Evolutionary conservation across 768 basidiomycete species (phyloP).

Genomic region (Pleurotus sapidus): DNA sequence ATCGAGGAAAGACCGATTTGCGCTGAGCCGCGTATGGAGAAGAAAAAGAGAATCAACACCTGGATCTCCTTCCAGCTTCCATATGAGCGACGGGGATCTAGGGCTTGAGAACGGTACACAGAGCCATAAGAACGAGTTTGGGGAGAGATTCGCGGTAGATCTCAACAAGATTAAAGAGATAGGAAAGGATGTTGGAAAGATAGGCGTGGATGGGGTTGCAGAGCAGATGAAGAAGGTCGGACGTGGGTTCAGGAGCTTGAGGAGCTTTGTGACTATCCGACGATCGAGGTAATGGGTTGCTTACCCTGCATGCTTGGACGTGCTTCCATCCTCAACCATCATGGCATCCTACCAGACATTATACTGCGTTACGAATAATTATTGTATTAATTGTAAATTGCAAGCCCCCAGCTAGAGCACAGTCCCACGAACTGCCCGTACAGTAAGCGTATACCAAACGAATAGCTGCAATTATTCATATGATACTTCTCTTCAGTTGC

Average conservation of each 20-base stretch:
- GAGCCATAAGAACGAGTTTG: background rate
- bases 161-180: constrained; percentile 1
- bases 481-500: background rate
- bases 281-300: background rate
- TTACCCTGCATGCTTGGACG: background rate
- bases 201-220: constrained; percentile 2
- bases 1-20: background rate
- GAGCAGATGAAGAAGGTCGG: constrained; percentile 7
- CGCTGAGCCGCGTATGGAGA: constrained; percentile 1
- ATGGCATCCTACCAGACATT: background rate
- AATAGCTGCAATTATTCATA: background rate
- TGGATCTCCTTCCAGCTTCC: background rate
- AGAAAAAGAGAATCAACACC: background rate
- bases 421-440: background rate
- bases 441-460: background rate
- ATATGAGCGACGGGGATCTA: background rate
- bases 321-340: background rate
- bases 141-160: background rate
- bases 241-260: constrained; percentile 1
- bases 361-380: background rate
- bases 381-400: background rate
- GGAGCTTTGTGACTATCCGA: background rate
- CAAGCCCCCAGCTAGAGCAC: background rate
- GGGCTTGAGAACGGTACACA: background rate
- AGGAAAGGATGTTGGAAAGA: background rate